Evolutionary conservation across 2,329 filamentous ascomycete genomes (phyloP), one percentile per base, ranked within the genome.

Genomic region (Penicillium sp.): DNA sequence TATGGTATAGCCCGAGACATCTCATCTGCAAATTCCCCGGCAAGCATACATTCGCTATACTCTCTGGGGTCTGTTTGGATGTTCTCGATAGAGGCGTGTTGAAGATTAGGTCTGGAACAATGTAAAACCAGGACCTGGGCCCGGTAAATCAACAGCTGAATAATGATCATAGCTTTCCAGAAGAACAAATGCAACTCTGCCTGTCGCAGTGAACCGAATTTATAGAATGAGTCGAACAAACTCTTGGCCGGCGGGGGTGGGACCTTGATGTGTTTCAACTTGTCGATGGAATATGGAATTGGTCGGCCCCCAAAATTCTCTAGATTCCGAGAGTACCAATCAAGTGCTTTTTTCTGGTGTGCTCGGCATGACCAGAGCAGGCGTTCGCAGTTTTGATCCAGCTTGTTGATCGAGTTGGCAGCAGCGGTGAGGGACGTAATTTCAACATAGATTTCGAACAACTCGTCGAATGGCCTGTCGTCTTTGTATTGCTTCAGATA

Each of bases 371-470:
- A 35, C 30, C 26, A 13, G n/a, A 51, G 26, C 17, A 33, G 47
- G 17, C 1, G 33, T 33, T 33, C 28, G 10, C 47, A 33, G 5
- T 30, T 8, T 4, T 19, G 17, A n/a, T 40, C 17, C 10, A 2
- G 17, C 10, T 51, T 51, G 26, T 30, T 28, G 6, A 51, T 51
- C 15, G 17, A 51, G 6, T 51, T 35, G 15, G 47, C 47, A 7
- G 47, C 30, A 33, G 47, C 47, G 33, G 24, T 17, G 30, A 51
- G 47, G 47, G 28, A 19, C 19, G 47, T 51, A 30, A 51, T 51
- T 51, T 30, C 47, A 3, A 51, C 47, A 35, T 51, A 51, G 47
- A 51, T 19, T 24, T 51, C 47, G 26, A 51, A 51, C 19, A 51
- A 28, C 28, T 33, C 47, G 9, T 51, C 47, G n/a, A 51, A 51